phyloP scores from a whole-genome alignment of 495 filamentous ascomycete species.

The Cudoniella acicularis region DNA sequence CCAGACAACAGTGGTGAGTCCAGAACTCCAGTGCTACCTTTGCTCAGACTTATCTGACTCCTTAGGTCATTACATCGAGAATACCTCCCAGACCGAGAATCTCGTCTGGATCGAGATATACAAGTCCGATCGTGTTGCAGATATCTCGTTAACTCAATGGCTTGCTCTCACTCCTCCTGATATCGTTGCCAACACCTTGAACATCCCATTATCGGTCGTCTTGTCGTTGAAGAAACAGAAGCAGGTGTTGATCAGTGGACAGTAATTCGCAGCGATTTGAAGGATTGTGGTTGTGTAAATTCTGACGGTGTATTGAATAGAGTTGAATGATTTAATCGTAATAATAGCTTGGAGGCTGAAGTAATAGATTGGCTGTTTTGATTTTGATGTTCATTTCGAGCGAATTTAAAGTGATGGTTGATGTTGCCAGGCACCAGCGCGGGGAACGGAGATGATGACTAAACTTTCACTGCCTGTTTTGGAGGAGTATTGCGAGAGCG shows the following conservation, averaged over 20 bases:
- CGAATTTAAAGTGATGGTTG: too few relatives aligned
- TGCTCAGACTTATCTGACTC: not conserved
- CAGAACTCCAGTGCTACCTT: constrained; percentile 15
- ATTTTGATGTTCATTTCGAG: too few relatives aligned
- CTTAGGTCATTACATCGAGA: constrained; percentile 60
- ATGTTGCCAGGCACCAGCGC: too few relatives aligned
- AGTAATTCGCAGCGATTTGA: too few relatives aligned
- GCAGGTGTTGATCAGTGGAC: constrained; percentile 48
- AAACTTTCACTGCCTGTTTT: too few relatives aligned
- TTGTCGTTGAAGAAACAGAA: constrained; percentile 60
- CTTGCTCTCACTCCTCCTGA: constrained; percentile 59
- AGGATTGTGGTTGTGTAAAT: too few relatives aligned
- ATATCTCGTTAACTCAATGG: constrained; percentile 62
- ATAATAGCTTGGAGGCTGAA: too few relatives aligned
- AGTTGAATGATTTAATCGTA: too few relatives aligned
- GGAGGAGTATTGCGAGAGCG: too few relatives aligned
- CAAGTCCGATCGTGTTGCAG: constrained; percentile 58
- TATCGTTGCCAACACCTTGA: constrained; percentile 54
- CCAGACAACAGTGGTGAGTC: constrained; percentile 52
- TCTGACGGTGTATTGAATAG: too few relatives aligned
- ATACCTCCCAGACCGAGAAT: constrained; percentile 55
- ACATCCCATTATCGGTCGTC: constrained; percentile 53
- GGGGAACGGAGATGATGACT: too few relatives aligned
- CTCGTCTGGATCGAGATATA: constrained; percentile 65
- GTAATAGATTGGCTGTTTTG: too few relatives aligned